These are phyloP conservation scores for Botryobasidium botryosum DNA, from an alignment of 768 basidiomycete genomes.

Conservation along the genomic window DNA sequence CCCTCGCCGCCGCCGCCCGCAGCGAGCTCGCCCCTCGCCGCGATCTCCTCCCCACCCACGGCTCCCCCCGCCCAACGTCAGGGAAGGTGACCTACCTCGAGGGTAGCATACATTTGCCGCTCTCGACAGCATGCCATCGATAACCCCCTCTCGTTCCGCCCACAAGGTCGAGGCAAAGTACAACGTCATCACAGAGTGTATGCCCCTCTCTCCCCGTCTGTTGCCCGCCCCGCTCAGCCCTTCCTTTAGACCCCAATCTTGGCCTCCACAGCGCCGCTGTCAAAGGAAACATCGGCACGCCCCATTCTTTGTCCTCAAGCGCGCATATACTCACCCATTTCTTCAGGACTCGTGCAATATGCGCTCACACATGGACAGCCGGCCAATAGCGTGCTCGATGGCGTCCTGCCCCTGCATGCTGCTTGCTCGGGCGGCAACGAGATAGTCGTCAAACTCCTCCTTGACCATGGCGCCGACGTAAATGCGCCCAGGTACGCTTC, in stretches of 20 bases:
- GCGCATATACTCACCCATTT: neutral
- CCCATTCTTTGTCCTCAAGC: neutral
- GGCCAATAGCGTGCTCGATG: constrained; percentile 88
- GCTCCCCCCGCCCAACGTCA: no score
- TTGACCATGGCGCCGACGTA: constrained; percentile 93
- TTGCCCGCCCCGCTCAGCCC: neutral
- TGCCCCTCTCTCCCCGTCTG: constrained; percentile 12
- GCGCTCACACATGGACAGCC: constrained; percentile 91
- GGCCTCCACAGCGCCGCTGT: constrained; percentile 29
- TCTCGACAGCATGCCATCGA: constrained; percentile 11
- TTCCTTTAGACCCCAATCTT: constrained; percentile 40
- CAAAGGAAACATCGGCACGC: constrained; percentile 54
- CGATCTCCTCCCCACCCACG: no score
- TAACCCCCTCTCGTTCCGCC: constrained; percentile 8
- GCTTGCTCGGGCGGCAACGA: constrained; percentile 85
- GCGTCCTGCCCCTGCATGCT: constrained; percentile 91
- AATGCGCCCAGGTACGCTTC: constrained; percentile 73
- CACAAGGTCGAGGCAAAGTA: constrained; percentile 31
- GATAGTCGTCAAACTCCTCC: constrained; percentile 70
- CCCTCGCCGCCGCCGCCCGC: no score
- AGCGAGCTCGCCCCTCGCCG: no score
- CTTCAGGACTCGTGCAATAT: constrained; percentile 60
- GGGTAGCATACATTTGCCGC: no score
- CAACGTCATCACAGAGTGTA: constrained; percentile 39
- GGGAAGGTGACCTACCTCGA: no score